phyloP scores from a whole-genome alignment of 2,329 filamentous ascomycete genomes.

The Stemphylium beticola region DNA sequence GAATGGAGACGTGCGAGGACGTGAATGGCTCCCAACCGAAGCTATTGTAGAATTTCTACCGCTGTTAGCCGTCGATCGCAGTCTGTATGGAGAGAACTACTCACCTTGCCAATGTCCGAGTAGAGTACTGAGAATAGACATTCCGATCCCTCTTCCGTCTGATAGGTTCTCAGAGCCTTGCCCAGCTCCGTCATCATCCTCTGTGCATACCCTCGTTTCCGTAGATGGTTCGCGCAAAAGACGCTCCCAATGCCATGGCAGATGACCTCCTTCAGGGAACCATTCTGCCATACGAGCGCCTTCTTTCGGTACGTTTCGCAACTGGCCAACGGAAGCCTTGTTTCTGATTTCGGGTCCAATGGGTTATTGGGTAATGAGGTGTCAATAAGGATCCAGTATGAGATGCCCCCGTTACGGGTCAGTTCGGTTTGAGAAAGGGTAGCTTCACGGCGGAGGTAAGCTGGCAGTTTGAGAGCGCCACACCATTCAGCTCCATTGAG shows the following conservation, averaged over 20 bases:
- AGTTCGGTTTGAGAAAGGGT: conserved; percentile 59
- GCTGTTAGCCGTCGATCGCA: conserved; percentile 68
- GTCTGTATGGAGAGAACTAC: conserved; percentile 64
- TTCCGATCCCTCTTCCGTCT: conserved; percentile 49
- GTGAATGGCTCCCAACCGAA: conserved; percentile 78
- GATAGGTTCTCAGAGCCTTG: conserved; percentile 59
- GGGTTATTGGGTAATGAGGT: conserved; percentile 41
- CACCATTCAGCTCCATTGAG: conserved; percentile 65
- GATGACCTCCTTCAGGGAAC: conserved; percentile 61
- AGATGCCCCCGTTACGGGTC: conserved; percentile 62
- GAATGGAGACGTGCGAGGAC: conserved; percentile 68
- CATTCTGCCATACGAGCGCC: conserved; percentile 54
- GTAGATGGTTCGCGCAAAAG: conserved; percentile 71
- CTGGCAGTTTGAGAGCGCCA: conserved; percentile 60
- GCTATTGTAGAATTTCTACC: conserved; percentile 76
- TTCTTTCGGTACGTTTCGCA: conserved; percentile 64
- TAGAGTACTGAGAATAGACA: conserved; percentile 78
- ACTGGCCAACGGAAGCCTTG: conserved; percentile 59
- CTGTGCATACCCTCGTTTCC: conserved; percentile 77
- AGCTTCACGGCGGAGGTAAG: conserved; percentile 65
- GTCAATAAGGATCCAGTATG: conserved; percentile 66
- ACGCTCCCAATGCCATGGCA: conserved; percentile 81
- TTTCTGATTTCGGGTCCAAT: conserved; percentile 44
- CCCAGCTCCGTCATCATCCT: conserved; percentile 78
- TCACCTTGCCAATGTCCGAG: conserved; percentile 76